A percentile compares a stretch with the other conserved stretches of the same genome.
Evolutionary conservation across 345 rosid species (phyloP).

Genomic region (Citrus maxima): DNA sequence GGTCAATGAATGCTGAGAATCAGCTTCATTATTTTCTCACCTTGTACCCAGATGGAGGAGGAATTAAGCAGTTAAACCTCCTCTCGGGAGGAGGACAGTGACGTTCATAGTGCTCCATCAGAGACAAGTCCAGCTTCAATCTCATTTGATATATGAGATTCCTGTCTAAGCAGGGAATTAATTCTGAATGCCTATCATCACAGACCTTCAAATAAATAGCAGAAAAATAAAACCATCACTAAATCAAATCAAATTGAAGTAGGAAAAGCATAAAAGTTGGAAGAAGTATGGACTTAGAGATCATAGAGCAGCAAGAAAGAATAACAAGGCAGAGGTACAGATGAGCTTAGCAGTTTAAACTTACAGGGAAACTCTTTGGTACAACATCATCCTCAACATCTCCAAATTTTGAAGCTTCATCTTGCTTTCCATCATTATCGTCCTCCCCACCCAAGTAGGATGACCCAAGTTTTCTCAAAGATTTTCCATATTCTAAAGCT

Average conservation of each 20-base stretch:
- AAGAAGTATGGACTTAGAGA: not conserved
- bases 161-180: constrained; percentile 95
- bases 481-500: constrained; percentile 75
- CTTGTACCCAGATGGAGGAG: constrained; percentile 97
- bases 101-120: constrained; percentile 99
- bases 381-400: constrained; percentile 42
- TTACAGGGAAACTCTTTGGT: constrained; percentile 86
- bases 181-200: constrained; percentile 90
- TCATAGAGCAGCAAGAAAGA: not conserved
- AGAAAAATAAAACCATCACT: constrained; percentile 7
- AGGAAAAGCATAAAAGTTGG: not conserved
- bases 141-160: constrained; percentile 88
- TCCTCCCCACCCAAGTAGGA: constrained; percentile 83
- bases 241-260: constrained; percentile 4
- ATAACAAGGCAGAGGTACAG: not conserved
- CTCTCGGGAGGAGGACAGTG: constrained; percentile 97
- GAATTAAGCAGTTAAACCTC: constrained; percentile 92
- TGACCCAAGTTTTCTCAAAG: constrained; percentile 76
- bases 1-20: not conserved
- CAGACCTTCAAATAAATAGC: constrained; percentile 60
- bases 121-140: constrained; percentile 84
- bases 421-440: constrained; percentile 59
- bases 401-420: constrained; percentile 48
- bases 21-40: constrained; percentile 28
- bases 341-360: constrained; percentile 20